A percentile compares a stretch with the other conserved stretches of the same genome.
These are phyloP conservation scores for Perkinsus olseni DNA, from an alignment of 169 alveolate genomes.

Conservation along the genomic window DNA sequence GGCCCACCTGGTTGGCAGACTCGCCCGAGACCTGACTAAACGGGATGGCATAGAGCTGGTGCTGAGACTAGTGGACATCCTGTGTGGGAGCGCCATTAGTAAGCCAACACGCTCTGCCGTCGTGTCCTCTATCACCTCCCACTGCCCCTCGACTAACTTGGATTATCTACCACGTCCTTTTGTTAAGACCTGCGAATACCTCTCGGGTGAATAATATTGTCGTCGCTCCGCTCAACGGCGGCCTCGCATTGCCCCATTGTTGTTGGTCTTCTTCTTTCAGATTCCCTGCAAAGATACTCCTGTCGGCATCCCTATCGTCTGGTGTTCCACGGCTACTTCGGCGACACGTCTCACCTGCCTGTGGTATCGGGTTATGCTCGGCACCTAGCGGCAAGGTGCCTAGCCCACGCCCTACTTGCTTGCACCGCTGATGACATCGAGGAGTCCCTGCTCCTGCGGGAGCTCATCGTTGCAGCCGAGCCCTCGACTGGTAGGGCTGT, in stretches of 20 bases:
- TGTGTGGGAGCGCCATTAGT: background rate
- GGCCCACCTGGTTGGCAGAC: background rate
- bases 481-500: background rate
- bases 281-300: background rate
- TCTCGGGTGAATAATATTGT: too few relatives aligned
- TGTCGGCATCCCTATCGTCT: background rate
- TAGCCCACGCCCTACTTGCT: background rate
- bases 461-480: background rate
- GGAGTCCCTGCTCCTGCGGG: background rate
- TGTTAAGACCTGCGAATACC: too few relatives aligned
- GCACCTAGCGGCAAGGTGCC: background rate
- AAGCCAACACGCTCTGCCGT: background rate
- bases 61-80: background rate
- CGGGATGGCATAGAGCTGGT: background rate
- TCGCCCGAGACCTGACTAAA: background rate
- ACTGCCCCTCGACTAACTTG: too few relatives aligned
- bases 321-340: background rate
- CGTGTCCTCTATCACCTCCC: too few relatives aligned
- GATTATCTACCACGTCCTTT: too few relatives aligned
- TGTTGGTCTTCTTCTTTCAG: background rate
- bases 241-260: too few relatives aligned
- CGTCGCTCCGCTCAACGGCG: too few relatives aligned
- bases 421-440: background rate
- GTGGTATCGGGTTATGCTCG: background rate
- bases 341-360: background rate